Conservation (phyloP, 495 filamentous ascomycete genomes). For the Sordaria brevicollis region DNA sequence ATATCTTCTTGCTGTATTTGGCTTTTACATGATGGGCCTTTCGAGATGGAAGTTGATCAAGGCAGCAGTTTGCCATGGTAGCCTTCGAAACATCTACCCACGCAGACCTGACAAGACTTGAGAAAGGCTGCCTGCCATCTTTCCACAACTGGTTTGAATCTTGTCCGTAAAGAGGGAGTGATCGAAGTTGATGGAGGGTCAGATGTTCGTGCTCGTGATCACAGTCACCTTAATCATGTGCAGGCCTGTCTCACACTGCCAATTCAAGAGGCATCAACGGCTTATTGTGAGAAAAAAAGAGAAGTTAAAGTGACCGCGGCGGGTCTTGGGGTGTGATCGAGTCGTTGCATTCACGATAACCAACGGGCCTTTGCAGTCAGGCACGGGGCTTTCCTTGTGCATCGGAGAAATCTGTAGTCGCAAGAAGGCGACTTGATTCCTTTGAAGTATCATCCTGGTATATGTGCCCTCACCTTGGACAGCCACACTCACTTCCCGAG, state of each 20-base stretch:
- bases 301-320: not conserved
- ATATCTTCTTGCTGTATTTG: not conserved
- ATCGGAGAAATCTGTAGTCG: not conserved
- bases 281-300: not conserved
- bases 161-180: not conserved
- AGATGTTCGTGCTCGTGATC: not conserved
- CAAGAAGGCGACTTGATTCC: not conserved
- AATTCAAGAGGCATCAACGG: not conserved
- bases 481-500: not conserved
- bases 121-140: not conserved
- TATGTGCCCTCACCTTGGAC: not conserved
- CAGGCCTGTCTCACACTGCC: conserved; percentile 11
- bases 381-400: not conserved
- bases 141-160: not conserved
- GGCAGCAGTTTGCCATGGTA: not conserved
- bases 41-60: not conserved
- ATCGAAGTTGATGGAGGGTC: not conserved
- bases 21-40: not conserved
- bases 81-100: not conserved
- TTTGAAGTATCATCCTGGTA: not conserved
- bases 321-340: not conserved
- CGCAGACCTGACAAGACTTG: not conserved
- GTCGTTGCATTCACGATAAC: not conserved
- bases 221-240: conserved; percentile 12
- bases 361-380: not conserved